Evolutionary conservation across 805 yeast species (phyloP), one percentile per base, ranked within the genome.

Genomic region (Metschnikowia colocasiae): DNA sequence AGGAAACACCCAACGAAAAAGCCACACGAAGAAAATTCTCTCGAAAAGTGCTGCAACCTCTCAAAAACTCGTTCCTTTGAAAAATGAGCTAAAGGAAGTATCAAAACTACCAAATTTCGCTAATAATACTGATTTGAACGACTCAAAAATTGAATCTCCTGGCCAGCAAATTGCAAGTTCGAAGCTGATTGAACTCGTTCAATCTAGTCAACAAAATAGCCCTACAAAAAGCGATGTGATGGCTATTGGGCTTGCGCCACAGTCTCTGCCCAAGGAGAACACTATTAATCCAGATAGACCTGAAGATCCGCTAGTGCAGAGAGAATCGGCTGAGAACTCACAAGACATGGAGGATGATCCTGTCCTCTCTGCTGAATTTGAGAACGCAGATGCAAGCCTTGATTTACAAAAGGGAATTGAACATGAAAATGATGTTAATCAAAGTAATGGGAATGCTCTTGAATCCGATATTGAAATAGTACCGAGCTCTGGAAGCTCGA

Each of bases 251-350:
- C 36, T 32, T 26, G 43, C 15, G 29, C 43, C 43, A 12, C 43
- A 40, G 23, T 40, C 43, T 18, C 43, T 40, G 43, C 43, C 43
- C 16, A 40, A 40, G 20, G 43, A 40, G n/a, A 10, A 36, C 16
- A 39, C 34, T 29, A 12, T 39, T 19, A 6, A 25, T 37, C n/a
- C 19, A 6, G 33, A 19, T 19, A 39, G 7, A n/a, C 16, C 18
- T 5, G 18, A 5, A 29, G 34, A 36, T 22, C n/a, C n/a, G 15
- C 38, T 13, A 6, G 10, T n/a, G 27, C 38, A 13, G 26, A 22
- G 38, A 20, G 27, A 22, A n/a, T 4, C n/a, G 18, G 18, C 13
- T 9, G 26, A 27, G n/a, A 38, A 4, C 12, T 19, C 22, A 7
- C 25, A 19, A 3, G 23, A 33, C 15, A 13, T 13, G 22, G 15